These are phyloP conservation scores for Globisporangium carolinianum DNA, from an alignment of 352 stramenopile genomes.

Conservation along the genomic window DNA sequence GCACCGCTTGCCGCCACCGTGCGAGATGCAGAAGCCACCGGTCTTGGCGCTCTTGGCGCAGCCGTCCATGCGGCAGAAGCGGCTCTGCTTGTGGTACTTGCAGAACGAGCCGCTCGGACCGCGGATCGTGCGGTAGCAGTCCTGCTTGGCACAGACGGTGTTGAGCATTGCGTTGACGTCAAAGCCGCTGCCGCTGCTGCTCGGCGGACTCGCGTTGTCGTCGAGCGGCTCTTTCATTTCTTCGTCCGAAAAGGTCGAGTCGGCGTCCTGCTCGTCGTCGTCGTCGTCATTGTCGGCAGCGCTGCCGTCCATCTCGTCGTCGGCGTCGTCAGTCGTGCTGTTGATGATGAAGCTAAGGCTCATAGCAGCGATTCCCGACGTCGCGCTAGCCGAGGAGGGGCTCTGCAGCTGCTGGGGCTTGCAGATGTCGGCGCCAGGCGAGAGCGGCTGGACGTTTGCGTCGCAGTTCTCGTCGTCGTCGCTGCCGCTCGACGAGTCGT, in stretches of 20 bases:
- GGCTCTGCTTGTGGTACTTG: conserved; percentile 83
- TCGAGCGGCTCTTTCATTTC: conserved; percentile 28
- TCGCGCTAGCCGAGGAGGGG: conserved; percentile 20
- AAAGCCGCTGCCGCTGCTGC: conserved; percentile 23
- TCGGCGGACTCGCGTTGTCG: conserved; percentile 14
- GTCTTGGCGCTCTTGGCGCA: conserved; percentile 79
- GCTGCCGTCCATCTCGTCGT: conserved; percentile 20
- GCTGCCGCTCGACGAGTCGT: conserved; percentile 9
- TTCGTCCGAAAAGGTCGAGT: conserved; percentile 30
- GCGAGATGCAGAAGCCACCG: conserved; percentile 66
- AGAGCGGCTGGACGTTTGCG: conserved; percentile 8
- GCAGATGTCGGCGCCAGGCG: background rate
- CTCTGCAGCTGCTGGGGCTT: conserved; percentile 9
- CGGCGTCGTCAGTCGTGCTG: conserved; percentile 13
- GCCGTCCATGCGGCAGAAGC: conserved; percentile 60
- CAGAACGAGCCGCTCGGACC: conserved; percentile 61
- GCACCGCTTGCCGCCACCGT: conserved; percentile 67
- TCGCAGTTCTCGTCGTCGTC: conserved; percentile 24
- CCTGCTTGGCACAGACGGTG: conserved; percentile 67
- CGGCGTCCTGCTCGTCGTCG: conserved; percentile 18
- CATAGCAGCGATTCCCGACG: conserved; percentile 66
- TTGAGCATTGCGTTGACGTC: conserved; percentile 69
- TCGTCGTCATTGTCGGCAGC: conserved; percentile 8
- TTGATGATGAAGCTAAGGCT: conserved; percentile 84
- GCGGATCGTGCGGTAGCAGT: conserved; percentile 74